Base-by-base conservation (phyloP, 108 stramenopile species). In the Cyclostephanos tholiformis region DNA sequence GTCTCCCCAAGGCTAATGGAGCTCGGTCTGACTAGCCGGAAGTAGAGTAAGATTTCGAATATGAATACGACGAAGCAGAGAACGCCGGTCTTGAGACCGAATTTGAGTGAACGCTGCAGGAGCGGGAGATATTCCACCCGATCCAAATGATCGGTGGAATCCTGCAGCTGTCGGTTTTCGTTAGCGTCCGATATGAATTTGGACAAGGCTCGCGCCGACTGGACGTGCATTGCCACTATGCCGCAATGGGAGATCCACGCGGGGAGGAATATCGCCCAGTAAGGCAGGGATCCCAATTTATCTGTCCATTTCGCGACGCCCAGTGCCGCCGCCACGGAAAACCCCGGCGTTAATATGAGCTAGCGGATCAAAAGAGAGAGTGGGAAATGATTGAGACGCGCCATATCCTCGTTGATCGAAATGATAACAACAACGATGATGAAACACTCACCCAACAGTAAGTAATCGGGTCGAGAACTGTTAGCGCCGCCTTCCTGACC, bases 41-140 rank as follows among this genome's bases (percentile, higher is more conserved):
- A 65, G 69, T 80, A 91, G 41, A 94, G 60, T 19, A 94, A 76
- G 23, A 94, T 81, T 63, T 94, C 93, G 71, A 94, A 91, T 26
- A 94, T 63, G 75, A 94, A 91, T 14, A 89, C 51, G 27, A 76
- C 76, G 67, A 91, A 89, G 49, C 89, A 91, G 4, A 94, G 79
- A 41, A 90, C 65, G n/a, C 93, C 93, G 22, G 93, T 94, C 79
- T 94, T 94, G 39, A 91, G 63, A 25, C 91, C 93, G 81, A 91
- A 91, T 72, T 91, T 94, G 20, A 94, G 80, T 11, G 89, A 87
- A 48, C 91, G 72, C 67, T 94, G 93, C 50, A 94, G 82, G 17
- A 94, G 78, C 26, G 93, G 89, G 38, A 94, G 66, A 73, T 94
- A 94, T 59, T 94, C 93, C 16, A 91, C 88, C 56, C 93, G 80